Conservation (phyloP, 2,329 filamentous ascomycete species). For the Monilinia aucupariae region DNA sequence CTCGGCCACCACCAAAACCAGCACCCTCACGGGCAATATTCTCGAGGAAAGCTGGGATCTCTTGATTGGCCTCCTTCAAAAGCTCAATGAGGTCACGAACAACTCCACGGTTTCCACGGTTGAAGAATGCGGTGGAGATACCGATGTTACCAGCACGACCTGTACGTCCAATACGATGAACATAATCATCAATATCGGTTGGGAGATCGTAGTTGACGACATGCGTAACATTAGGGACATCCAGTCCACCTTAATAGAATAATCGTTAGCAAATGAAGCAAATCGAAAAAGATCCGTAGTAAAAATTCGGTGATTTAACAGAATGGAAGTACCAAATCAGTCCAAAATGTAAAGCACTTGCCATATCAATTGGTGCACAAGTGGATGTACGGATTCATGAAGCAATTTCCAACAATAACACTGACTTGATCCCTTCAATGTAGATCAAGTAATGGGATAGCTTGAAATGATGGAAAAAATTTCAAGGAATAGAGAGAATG, state of each 20-base stretch:
- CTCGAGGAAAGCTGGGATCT: constrained; percentile 89
- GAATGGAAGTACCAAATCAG: no score
- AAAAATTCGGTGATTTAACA: no score
- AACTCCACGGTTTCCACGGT: constrained; percentile 97
- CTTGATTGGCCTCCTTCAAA: constrained; percentile 97
- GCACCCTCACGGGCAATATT: constrained; percentile 93
- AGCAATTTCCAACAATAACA: no score
- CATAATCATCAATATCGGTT: constrained; percentile 97
- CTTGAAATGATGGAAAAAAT: no score
- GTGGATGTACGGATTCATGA: no score
- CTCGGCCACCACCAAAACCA: constrained; percentile 65
- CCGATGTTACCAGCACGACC: constrained; percentile 99
- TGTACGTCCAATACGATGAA: constrained; percentile 99
- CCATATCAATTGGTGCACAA: no score
- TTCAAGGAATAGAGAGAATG: constrained; percentile 25
- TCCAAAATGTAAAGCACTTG: no score
- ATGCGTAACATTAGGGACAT: constrained; percentile 95
- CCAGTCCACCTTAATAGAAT: constrained; percentile 36
- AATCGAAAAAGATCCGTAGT: background rate
- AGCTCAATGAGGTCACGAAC: constrained; percentile 96
- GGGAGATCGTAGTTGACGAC: constrained; percentile 99
- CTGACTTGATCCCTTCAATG: no score
- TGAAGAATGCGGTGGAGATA: constrained; percentile 98
- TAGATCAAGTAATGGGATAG: no score
- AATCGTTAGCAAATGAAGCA: no score